Conservation (phyloP, 352 stramenopile species). For the Pythium vanterpoolii region DNA sequence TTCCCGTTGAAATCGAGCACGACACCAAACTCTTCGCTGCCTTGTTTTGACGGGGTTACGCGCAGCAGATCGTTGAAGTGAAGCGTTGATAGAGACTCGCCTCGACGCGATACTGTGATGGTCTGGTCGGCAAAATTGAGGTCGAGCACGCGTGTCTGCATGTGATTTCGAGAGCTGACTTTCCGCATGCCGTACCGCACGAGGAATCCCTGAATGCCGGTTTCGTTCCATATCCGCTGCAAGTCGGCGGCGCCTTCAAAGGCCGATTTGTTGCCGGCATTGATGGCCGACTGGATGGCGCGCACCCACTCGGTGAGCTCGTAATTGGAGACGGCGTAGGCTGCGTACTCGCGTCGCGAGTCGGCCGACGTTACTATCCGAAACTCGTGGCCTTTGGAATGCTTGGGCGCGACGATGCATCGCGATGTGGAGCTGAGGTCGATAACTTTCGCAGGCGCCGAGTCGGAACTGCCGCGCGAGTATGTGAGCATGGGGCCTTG, state of each 20-base stretch:
- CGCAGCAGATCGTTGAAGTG: constrained; percentile 66
- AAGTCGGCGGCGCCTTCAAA: constrained; percentile 70
- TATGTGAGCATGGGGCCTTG: constrained; percentile 80
- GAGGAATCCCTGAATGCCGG: constrained; percentile 76
- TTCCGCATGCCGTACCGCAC: constrained; percentile 84
- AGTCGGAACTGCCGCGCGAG: constrained; percentile 54
- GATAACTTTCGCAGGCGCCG: constrained; percentile 60
- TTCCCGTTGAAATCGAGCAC: constrained; percentile 63
- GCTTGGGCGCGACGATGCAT: constrained; percentile 55
- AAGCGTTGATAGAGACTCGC: constrained; percentile 72
- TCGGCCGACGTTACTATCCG: constrained; percentile 75
- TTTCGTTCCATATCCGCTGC: constrained; percentile 73
- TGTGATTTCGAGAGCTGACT: constrained; percentile 66
- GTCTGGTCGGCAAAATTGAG: constrained; percentile 86
- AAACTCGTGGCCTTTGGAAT: constrained; percentile 69
- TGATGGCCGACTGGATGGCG: constrained; percentile 80
- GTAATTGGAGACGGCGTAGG: constrained; percentile 64
- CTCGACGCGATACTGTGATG: constrained; percentile 72
- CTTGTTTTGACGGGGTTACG: constrained; percentile 39
- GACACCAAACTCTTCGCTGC: constrained; percentile 61
- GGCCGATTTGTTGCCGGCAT: constrained; percentile 67
- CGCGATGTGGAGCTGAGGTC: constrained; percentile 74
- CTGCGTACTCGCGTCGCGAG: constrained; percentile 58
- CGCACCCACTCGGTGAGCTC: constrained; percentile 83
- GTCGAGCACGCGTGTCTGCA: constrained; percentile 83